Conservation (phyloP, 2,329 filamentous ascomycete species). For the Setomelanomma holmii region DNA sequence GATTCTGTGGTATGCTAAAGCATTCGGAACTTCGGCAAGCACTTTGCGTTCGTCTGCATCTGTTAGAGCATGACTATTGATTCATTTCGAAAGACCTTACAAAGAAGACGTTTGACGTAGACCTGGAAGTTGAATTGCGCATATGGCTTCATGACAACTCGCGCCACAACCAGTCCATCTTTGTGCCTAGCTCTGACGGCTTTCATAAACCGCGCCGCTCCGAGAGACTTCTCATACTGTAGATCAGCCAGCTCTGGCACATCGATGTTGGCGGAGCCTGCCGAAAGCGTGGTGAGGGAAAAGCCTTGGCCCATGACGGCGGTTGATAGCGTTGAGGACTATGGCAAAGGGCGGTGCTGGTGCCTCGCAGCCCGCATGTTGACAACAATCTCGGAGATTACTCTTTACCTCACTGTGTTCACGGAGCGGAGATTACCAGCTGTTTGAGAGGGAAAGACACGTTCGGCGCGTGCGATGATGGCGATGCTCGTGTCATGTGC, state of each 20-base stretch:
- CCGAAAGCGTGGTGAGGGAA: slow-evolving; percentile 88
- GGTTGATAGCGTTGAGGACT: slow-evolving; percentile 17
- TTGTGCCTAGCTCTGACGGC: slow-evolving; percentile 89
- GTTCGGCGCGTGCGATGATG: neutral
- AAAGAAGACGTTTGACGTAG: slow-evolving; percentile 78
- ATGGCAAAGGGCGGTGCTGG: slow-evolving; percentile 29
- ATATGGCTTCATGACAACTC: slow-evolving; percentile 93
- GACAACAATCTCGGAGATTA: too few species aligned
- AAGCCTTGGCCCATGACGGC: slow-evolving; percentile 91
- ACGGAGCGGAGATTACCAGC: too few species aligned
- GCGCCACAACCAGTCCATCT: slow-evolving; percentile 90
- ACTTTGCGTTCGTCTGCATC: slow-evolving; percentile 75
- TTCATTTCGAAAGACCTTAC: slow-evolving; percentile 57
- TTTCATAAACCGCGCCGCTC: slow-evolving; percentile 94
- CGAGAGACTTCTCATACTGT: slow-evolving; percentile 89
- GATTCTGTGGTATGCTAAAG: slow-evolving; percentile 85
- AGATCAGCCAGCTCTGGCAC: slow-evolving; percentile 89
- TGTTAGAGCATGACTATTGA: neutral
- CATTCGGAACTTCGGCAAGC: slow-evolving; percentile 86
- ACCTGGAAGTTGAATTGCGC: slow-evolving; percentile 78
- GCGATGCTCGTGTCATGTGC: slow-evolving; percentile 13
- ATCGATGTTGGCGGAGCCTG: slow-evolving; percentile 91
- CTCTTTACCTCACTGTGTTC: too few species aligned
- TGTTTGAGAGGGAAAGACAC: too few species aligned
- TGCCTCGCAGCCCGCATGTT: slow-evolving; percentile 39